These are phyloP conservation scores for Fusarium chlamydosporum DNA, from an alignment of 2,329 filamentous ascomycete species.

Conservation along the genomic window DNA sequence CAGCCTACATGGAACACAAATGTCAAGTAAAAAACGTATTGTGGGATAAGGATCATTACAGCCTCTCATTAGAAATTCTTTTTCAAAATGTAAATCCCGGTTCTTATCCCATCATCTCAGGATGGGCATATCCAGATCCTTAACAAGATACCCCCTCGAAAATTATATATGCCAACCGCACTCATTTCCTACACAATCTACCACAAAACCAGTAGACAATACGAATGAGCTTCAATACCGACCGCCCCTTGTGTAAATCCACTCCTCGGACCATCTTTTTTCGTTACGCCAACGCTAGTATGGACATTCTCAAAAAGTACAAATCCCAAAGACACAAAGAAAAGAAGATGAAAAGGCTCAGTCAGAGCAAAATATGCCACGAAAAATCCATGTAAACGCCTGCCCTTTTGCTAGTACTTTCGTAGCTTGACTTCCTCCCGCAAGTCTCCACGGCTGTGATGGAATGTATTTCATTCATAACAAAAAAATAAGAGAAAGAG, in stretches of 20 bases:
- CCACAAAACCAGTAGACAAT: slow-evolving; percentile 11
- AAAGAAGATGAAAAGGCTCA: slow-evolving; percentile 18
- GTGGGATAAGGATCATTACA: slow-evolving; percentile 41
- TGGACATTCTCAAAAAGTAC: slow-evolving; percentile 48
- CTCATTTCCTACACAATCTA: slow-evolving; percentile 14
- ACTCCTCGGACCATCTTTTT: slow-evolving; percentile 47
- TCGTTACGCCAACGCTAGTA: slow-evolving; percentile 52
- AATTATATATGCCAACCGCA: slow-evolving; percentile 40
- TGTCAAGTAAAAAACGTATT: slow-evolving; percentile 10
- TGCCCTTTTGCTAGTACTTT: slow-evolving; percentile 34
- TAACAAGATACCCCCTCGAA: slow-evolving; percentile 2
- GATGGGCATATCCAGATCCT: slow-evolving; percentile 20
- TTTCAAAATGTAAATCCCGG: slow-evolving; percentile 18
- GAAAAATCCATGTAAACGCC: slow-evolving; percentile 39
- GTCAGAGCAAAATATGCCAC: slow-evolving; percentile 17
- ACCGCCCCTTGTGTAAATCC: slow-evolving; percentile 19
- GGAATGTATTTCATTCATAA: slow-evolving; percentile 20
- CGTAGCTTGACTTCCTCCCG: slow-evolving; percentile 25
- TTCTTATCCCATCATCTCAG: slow-evolving; percentile 14
- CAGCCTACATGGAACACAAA: slow-evolving; percentile 1
- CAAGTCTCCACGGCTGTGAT: slow-evolving; percentile 31
- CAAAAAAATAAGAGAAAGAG: slow-evolving; percentile 23
- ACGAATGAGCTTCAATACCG: slow-evolving; percentile 31
- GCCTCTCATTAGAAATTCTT: slow-evolving; percentile 43
- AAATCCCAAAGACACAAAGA: slow-evolving; percentile 35